Evolutionary conservation across 768 basidiomycete genomes (phyloP).

Genomic region (Lactarius indigo): DNA sequence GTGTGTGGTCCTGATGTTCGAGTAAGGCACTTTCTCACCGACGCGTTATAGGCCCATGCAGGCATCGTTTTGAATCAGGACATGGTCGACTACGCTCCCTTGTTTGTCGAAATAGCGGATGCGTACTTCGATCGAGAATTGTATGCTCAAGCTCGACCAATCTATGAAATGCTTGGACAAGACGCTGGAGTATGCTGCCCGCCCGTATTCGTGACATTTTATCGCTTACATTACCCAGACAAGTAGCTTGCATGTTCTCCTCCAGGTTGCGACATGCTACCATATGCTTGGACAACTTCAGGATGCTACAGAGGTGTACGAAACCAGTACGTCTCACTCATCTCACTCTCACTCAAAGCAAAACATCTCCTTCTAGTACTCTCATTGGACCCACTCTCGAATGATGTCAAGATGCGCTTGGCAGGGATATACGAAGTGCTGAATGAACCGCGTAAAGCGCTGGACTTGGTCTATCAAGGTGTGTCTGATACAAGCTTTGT

Average conservation of each 20-base stretch:
- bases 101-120: constrained; percentile 83
- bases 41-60: constrained; percentile 62
- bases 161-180: constrained; percentile 75
- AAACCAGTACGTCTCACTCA: constrained; percentile 55
- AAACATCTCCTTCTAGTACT: constrained; percentile 48
- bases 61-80: constrained; percentile 68
- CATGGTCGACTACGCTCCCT: constrained; percentile 66
- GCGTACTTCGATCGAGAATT: constrained; percentile 74
- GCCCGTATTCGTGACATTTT: neutral
- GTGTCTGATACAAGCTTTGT: constrained; percentile 6
- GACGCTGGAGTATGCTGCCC: constrained; percentile 58
- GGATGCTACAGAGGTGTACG: constrained; percentile 79
- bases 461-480: constrained; percentile 86
- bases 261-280: constrained; percentile 80
- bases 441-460: constrained; percentile 74
- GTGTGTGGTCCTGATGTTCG: constrained; percentile 39
- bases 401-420: constrained; percentile 84
- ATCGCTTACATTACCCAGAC: constrained; percentile 45
- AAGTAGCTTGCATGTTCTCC: constrained; percentile 62
- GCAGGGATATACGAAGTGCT: constrained; percentile 87
- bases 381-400: constrained; percentile 65
- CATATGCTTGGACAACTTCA: constrained; percentile 70
- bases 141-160: constrained; percentile 74
- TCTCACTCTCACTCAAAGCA: neutral
- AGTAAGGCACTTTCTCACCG: neutral